Conservation (phyloP, 345 rosid genomes). For the Nasturtium officinale region DNA sequence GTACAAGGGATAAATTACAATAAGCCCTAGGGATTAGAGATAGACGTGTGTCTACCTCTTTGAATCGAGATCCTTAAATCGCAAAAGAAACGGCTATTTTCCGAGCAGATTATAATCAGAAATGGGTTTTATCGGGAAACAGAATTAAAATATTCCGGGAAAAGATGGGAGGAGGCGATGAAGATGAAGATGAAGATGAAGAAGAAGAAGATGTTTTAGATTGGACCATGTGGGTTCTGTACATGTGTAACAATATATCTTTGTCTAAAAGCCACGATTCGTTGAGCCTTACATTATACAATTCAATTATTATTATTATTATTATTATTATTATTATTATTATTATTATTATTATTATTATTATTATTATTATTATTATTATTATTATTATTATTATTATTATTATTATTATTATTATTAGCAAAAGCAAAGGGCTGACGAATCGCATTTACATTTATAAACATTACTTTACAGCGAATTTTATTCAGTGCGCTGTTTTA, state of each 20-base stretch:
- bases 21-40: conserved; percentile 25
- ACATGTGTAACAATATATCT: conserved; percentile 28
- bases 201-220: too few species aligned
- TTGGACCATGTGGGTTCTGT: conserved; percentile 38
- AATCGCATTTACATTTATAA: background rate
- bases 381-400: too few species aligned
- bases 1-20: background rate
- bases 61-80: conserved; percentile 37
- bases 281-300: conserved; percentile 16
- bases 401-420: too few species aligned
- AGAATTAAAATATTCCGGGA: background rate
- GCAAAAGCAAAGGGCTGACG: background rate
- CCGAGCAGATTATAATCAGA: conserved; percentile 14
- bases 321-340: too few species aligned
- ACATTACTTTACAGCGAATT: background rate
- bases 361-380: too few species aligned
- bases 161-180: conserved; percentile 12
- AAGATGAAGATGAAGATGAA: conserved; percentile 12
- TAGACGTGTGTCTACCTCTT: conserved; percentile 30
- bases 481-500: background rate
- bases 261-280: conserved; percentile 40
- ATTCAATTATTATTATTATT: too few species aligned
- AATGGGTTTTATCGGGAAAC: conserved; percentile 29
- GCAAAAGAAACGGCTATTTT: conserved; percentile 17
- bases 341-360: too few species aligned